Percentiles rank a stretch among this genome's conserved stretches.
phyloP scores from a whole-genome alignment of 768 basidiomycete genomes.

The Lentinula lateritia region DNA sequence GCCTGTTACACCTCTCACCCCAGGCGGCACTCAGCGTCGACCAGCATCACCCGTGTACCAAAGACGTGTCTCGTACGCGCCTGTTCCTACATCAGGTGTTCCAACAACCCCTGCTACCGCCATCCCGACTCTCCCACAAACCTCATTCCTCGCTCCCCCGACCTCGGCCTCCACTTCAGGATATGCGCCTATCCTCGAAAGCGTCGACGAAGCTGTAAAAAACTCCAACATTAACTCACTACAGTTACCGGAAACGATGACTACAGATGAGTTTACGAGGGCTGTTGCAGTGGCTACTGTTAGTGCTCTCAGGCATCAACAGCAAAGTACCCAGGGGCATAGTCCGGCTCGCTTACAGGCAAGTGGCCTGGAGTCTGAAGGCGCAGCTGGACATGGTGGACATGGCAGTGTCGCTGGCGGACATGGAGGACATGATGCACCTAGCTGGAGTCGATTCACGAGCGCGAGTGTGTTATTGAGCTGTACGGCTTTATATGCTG shows the following conservation, averaged over 20 bases:
- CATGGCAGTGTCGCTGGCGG: constrained; percentile 37
- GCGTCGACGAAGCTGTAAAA: constrained; percentile 74
- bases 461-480: constrained; percentile 86
- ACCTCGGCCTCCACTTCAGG: constrained; percentile 22
- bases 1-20: constrained; percentile 26
- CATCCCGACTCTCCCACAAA: not conserved
- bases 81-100: constrained; percentile 2
- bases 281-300: constrained; percentile 95
- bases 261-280: constrained; percentile 85
- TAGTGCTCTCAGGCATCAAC: constrained; percentile 72
- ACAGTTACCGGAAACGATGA: constrained; percentile 59
- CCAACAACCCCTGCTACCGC: not conserved
- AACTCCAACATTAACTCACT: constrained; percentile 41
- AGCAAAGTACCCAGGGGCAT: constrained; percentile 22
- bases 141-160: constrained; percentile 5
- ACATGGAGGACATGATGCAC: constrained; percentile 88
- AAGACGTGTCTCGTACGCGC: constrained; percentile 55
- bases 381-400: constrained; percentile 1
- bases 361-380: constrained; percentile 22
- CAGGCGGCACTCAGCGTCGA: constrained; percentile 11
- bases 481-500: constrained; percentile 90
- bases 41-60: constrained; percentile 36
- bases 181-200: constrained; percentile 67
- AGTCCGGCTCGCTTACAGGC: constrained; percentile 42
- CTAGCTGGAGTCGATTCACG: constrained; percentile 88